These are phyloP conservation scores for Akanthomyces uredinophilus DNA, from an alignment of 2,329 filamentous ascomycete genomes.

Conservation along the genomic window DNA sequence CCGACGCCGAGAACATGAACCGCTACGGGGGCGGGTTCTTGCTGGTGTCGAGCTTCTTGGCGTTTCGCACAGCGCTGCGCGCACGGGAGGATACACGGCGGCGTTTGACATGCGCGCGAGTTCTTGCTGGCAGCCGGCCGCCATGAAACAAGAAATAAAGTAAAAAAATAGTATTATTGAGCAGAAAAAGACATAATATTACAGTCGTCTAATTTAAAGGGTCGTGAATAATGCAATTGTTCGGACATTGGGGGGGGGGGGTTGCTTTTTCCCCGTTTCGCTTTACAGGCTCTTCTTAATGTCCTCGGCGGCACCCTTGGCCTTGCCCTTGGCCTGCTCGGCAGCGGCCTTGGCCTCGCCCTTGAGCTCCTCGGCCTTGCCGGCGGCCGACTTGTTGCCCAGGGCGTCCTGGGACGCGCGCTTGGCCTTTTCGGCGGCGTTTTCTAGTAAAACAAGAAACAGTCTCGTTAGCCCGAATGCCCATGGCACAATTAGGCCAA, in stretches of 20 bases:
- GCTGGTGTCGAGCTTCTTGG: background rate
- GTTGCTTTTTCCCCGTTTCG: background rate
- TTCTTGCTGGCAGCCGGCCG: background rate
- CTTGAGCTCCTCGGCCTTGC: conserved; percentile 33
- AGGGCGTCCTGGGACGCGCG: conserved; percentile 34
- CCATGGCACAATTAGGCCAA: too few relatives aligned
- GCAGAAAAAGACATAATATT: background rate
- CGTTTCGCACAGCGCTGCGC: background rate
- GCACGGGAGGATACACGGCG: background rate
- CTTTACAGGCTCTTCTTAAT: conserved; percentile 27
- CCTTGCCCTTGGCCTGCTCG: conserved; percentile 37
- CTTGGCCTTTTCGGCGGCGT: conserved; percentile 44
- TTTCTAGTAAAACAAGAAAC: conserved; percentile 24
- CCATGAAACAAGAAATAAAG: background rate
- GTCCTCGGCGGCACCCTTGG: conserved; percentile 39
- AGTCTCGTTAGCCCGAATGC: background rate
- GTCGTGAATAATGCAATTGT: background rate
- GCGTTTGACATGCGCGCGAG: background rate
- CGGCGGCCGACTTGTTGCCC: conserved; percentile 29
- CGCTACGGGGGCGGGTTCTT: background rate
- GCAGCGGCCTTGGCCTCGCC: conserved; percentile 40
- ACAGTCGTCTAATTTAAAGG: background rate
- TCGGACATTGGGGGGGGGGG: too few relatives aligned
- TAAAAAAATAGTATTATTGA: too few relatives aligned
- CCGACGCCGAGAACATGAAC: background rate